A percentile compares a stretch with the other conserved stretches of the same genome.
Evolutionary conservation across 73 alveolate species (phyloP).

Genomic region (Tetrahymena malaccensis): DNA sequence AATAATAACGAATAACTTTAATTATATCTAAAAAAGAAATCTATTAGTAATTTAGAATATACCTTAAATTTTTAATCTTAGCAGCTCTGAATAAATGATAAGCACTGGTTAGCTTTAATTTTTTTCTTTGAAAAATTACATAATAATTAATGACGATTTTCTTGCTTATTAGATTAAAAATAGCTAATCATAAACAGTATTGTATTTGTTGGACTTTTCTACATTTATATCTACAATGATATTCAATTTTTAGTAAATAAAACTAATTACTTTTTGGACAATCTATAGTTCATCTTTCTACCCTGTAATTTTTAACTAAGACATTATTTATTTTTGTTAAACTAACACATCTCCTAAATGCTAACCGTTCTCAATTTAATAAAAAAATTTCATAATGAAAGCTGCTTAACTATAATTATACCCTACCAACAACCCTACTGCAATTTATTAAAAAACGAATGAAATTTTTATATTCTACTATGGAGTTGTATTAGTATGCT

Average conservation of each 20-base stretch:
- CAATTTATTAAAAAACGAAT: not conserved
- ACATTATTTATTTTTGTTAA: not conserved
- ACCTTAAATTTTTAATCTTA: not conserved
- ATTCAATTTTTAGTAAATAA: too few relatives aligned
- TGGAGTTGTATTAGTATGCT: not conserved
- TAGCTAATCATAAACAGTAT: not conserved
- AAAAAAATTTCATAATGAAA: too few relatives aligned
- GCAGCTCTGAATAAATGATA: too few relatives aligned
- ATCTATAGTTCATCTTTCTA: not conserved
- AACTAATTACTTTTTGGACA: not conserved
- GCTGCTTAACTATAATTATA: not conserved
- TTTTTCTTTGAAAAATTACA: not conserved
- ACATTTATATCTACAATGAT: not conserved
- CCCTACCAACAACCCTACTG: not conserved
- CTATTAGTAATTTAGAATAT: too few relatives aligned
- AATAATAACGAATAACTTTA: not conserved
- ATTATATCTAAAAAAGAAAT: not conserved
- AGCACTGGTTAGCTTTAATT: not conserved
- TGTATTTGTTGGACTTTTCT: not conserved
- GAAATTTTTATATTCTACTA: not conserved
- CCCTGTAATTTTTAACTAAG: not conserved
- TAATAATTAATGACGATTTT: not conserved
- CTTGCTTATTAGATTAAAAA: not conserved
- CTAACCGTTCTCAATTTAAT: not conserved
- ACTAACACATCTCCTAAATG: not conserved